These are phyloP conservation scores for Annulohypoxylon stygium DNA, from an alignment of 495 filamentous ascomycete species.

Conservation along the genomic window DNA sequence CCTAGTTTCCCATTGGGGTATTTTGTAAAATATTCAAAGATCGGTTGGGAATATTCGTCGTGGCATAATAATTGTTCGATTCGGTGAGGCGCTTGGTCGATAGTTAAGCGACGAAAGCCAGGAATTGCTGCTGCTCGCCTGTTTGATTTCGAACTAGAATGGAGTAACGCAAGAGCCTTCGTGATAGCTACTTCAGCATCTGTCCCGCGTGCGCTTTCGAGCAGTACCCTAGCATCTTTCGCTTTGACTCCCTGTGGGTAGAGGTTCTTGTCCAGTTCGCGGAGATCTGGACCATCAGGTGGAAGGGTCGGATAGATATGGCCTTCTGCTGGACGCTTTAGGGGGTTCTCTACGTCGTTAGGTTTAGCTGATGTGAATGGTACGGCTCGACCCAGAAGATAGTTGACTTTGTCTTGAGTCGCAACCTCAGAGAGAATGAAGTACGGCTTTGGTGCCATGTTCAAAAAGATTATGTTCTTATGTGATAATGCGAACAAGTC, in stretches of 20 bases:
- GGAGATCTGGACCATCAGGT: constrained; percentile 7
- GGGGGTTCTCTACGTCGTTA: not conserved
- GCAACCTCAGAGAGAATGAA: constrained; percentile 16
- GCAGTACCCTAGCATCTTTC: not conserved
- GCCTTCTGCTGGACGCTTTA: constrained; percentile 8
- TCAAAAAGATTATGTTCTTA: not conserved
- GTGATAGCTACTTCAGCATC: constrained; percentile 10
- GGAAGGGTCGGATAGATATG: constrained; percentile 9
- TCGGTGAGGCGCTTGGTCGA: constrained; percentile 9
- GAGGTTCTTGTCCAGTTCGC: constrained; percentile 3
- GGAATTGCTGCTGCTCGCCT: constrained; percentile 4
- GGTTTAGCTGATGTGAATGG: constrained; percentile 2
- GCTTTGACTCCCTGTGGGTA: constrained; percentile 4
- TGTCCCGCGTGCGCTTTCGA: not conserved
- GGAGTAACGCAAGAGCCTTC: constrained; percentile 4
- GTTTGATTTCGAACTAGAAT: constrained; percentile 1
- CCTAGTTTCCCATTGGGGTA: constrained; percentile 4
- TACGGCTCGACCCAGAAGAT: constrained; percentile 7
- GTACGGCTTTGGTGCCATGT: constrained; percentile 15
- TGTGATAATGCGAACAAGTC: not conserved
- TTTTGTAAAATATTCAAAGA: constrained; percentile 15
- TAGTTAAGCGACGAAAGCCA: constrained; percentile 14
- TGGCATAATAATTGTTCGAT: constrained; percentile 7
- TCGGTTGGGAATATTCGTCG: constrained; percentile 1
- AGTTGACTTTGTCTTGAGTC: constrained; percentile 9